These are phyloP conservation scores for Cercospora canescens DNA, from an alignment of 2,329 filamentous ascomycete genomes.

Conservation along the genomic window DNA sequence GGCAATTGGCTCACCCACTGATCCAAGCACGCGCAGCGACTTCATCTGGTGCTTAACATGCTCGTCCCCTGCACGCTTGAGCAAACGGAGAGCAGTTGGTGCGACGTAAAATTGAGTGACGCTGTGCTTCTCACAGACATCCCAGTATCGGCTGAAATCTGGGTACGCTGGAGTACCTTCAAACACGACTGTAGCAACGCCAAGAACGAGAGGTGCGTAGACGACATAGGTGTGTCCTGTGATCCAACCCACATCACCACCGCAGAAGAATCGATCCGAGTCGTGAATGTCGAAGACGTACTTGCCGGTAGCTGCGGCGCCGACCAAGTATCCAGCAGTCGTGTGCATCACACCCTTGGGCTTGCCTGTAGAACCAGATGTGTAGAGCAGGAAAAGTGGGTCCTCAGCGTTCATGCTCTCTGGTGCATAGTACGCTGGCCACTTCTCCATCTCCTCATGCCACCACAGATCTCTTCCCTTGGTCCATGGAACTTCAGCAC, in stretches of 20 bases:
- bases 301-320: constrained; percentile 90
- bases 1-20: constrained; percentile 95
- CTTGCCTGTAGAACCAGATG: constrained; percentile 95
- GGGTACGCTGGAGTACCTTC: constrained; percentile 97
- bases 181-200: constrained; percentile 93
- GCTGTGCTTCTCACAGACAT: constrained; percentile 91
- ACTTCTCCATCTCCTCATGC: constrained; percentile 98
- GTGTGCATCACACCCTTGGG: constrained; percentile 99
- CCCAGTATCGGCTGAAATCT: constrained; percentile 98
- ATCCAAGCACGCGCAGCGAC: constrained; percentile 84
- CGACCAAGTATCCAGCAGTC: constrained; percentile 90
- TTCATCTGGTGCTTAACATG: constrained; percentile 89
- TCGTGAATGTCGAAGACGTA: constrained; percentile 99
- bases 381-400: constrained; percentile 96
- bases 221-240: constrained; percentile 98
- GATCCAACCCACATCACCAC: constrained; percentile 98
- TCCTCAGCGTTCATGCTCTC: constrained; percentile 92
- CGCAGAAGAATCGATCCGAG: constrained; percentile 92
- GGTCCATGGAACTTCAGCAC: constrained; percentile 88
- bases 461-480: constrained; percentile 91
- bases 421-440: constrained; percentile 86
- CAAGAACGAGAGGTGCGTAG: constrained; percentile 89
- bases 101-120: constrained; percentile 99
- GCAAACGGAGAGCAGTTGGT: constrained; percentile 84
- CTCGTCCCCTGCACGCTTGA: constrained; percentile 94